Percentiles rank a stretch among this genome's conserved stretches.
These are phyloP conservation scores for Dothistroma septosporum DNA, from an alignment of 2,329 filamentous ascomycete species.

Conservation along the genomic window DNA sequence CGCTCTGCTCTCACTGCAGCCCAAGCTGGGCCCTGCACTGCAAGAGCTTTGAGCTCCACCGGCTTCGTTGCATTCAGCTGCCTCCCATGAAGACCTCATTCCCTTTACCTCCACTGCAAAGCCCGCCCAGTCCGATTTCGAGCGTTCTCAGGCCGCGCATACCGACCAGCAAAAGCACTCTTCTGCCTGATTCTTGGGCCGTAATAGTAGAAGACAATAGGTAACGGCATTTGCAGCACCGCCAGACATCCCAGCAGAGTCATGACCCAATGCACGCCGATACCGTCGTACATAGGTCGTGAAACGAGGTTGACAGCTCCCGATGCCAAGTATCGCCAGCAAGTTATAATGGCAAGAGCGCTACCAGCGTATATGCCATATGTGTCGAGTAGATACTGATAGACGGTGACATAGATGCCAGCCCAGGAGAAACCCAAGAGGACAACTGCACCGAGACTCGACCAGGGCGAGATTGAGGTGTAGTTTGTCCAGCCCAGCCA, in stretches of 20 bases:
- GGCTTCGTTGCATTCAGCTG: too few relatives aligned
- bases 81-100: constrained; percentile 11
- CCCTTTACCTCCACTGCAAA: constrained; percentile 17
- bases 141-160: constrained; percentile 9
- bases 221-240: constrained; percentile 21
- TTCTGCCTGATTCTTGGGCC: constrained; percentile 19
- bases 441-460: constrained; percentile 41
- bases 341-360: constrained; percentile 37
- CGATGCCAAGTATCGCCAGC: constrained; percentile 34
- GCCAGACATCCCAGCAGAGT: constrained; percentile 39
- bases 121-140: constrained; percentile 1
- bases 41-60: background rate
- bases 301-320: constrained; percentile 41
- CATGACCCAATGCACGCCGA: constrained; percentile 44
- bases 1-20: background rate
- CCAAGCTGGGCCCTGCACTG: background rate
- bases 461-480: constrained; percentile 43
- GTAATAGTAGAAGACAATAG: constrained; percentile 24
- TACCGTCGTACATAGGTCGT: constrained; percentile 38
- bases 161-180: constrained; percentile 35
- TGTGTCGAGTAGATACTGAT: constrained; percentile 38
- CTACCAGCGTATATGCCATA: constrained; percentile 43
- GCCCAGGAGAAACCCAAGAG: constrained; percentile 48
- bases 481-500: constrained; percentile 51
- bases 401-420: constrained; percentile 41